A percentile compares a stretch with the other conserved stretches of the same genome.
Evolutionary conservation across 495 filamentous ascomycete genomes (phyloP).

Genomic region (Penicillium cosmopolitanum): DNA sequence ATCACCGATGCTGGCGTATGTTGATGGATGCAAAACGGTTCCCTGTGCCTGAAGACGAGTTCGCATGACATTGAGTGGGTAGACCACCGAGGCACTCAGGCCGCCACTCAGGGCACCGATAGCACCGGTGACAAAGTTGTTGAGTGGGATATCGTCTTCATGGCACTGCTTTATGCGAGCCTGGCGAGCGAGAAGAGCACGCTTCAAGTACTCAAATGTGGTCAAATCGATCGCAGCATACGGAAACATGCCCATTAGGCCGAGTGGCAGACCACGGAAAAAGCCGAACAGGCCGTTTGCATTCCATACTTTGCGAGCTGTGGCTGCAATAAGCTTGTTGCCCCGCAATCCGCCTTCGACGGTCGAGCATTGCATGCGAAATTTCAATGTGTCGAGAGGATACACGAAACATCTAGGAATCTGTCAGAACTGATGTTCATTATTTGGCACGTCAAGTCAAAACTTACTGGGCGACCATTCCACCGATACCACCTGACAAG

Average conservation of each 20-base stretch:
- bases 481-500: constrained; percentile 84
- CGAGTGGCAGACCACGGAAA: constrained; percentile 92
- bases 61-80: constrained; percentile 92
- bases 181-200: constrained; percentile 66
- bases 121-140: constrained; percentile 75
- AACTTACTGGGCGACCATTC: constrained; percentile 85
- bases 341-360: constrained; percentile 83
- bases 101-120: constrained; percentile 91
- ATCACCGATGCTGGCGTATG: constrained; percentile 86
- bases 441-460: not conserved
- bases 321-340: constrained; percentile 80
- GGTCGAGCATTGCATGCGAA: constrained; percentile 94
- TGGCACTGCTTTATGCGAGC: constrained; percentile 70
- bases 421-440: constrained; percentile 24
- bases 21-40: constrained; percentile 85
- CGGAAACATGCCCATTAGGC: constrained; percentile 93
- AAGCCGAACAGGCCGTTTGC: constrained; percentile 73
- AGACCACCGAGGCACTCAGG: constrained; percentile 91
- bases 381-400: constrained; percentile 96
- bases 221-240: constrained; percentile 97
- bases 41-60: constrained; percentile 95
- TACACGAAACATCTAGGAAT: constrained; percentile 80
- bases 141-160: constrained; percentile 78
- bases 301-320: constrained; percentile 81
- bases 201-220: constrained; percentile 92